Evolutionary conservation across 1,139 yeast genomes (phyloP).

Genomic region (Hansenula anomala): DNA sequence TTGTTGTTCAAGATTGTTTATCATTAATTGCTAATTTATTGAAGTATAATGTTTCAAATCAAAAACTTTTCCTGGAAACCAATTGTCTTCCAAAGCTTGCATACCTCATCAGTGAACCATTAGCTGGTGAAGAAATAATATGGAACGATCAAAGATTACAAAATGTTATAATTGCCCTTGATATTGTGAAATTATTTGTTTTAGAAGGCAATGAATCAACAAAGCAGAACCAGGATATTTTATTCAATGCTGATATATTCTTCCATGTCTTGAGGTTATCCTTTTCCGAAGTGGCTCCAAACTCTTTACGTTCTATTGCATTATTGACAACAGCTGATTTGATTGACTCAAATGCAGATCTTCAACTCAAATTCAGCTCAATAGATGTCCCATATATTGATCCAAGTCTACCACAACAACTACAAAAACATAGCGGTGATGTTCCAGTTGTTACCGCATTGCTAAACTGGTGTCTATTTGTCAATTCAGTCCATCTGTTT

Average conservation of each 20-base stretch:
- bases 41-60: conserved; percentile 85
- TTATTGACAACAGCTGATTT: conserved; percentile 74
- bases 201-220: conserved; percentile 71
- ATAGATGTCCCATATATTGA: conserved; percentile 92
- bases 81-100: conserved; percentile 68
- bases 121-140: conserved; percentile 41
- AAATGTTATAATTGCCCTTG: conserved; percentile 63
- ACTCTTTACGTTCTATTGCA: conserved; percentile 59
- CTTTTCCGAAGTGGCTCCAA: conserved; percentile 60
- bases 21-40: conserved; percentile 69
- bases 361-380: conserved; percentile 67
- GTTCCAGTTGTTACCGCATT: conserved; percentile 71
- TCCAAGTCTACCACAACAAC: conserved; percentile 55
- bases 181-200: conserved; percentile 70
- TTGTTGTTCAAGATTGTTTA: conserved; percentile 85
- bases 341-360: conserved; percentile 54
- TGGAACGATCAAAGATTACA: conserved; percentile 74
- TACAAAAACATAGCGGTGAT: conserved; percentile 17
- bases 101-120: conserved; percentile 56
- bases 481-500: conserved; percentile 80
- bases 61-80: conserved; percentile 81
- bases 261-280: conserved; percentile 63
- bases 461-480: conserved; percentile 73
- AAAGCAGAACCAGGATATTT: conserved; percentile 51
- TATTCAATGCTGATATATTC: conserved; percentile 62